Evolutionary conservation across 331 rosid species (phyloP).

Genomic region (Saraca asoca): DNA sequence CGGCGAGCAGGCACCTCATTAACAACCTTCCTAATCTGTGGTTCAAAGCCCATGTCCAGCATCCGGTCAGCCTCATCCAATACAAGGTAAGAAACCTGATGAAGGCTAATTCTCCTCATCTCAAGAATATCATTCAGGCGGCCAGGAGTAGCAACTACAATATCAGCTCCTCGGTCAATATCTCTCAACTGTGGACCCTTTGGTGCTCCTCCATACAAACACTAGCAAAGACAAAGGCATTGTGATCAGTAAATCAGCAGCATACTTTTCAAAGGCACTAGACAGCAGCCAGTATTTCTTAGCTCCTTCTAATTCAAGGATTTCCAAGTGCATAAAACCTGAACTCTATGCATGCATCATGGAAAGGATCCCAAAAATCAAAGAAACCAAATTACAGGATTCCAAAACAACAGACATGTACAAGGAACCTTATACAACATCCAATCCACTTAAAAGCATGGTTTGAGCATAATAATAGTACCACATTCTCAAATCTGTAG

Average conservation of each 20-base stretch:
- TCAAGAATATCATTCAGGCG: conserved; percentile 98
- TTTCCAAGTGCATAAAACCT: not conserved
- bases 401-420: not conserved
- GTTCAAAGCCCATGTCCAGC: conserved; percentile 99
- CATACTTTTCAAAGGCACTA: not conserved
- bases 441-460: conserved; percentile 17
- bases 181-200: conserved; percentile 99
- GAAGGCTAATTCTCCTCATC: conserved; percentile 89
- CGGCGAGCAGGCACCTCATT: conserved; percentile 92
- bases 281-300: not conserved
- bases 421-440: not conserved
- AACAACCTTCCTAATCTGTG: conserved; percentile 96
- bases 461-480: conserved; percentile 13
- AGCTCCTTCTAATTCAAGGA: conserved; percentile 1
- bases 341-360: not conserved
- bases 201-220: conserved; percentile 99
- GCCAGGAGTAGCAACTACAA: conserved; percentile 99
- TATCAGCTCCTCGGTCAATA: conserved; percentile 87
- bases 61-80: conserved; percentile 98
- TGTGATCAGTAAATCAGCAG: conserved; percentile 2
- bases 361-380: not conserved
- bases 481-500: conserved; percentile 10
- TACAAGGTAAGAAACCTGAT: conserved; percentile 89
- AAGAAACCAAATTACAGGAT: not conserved
- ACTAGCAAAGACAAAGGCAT: conserved; percentile 42